Percentiles rank a stretch among this genome's conserved stretches.
These are phyloP conservation scores for Oryza brachyantha DNA, from an alignment of 176 grass and related monocot species.

Conservation along the genomic window DNA sequence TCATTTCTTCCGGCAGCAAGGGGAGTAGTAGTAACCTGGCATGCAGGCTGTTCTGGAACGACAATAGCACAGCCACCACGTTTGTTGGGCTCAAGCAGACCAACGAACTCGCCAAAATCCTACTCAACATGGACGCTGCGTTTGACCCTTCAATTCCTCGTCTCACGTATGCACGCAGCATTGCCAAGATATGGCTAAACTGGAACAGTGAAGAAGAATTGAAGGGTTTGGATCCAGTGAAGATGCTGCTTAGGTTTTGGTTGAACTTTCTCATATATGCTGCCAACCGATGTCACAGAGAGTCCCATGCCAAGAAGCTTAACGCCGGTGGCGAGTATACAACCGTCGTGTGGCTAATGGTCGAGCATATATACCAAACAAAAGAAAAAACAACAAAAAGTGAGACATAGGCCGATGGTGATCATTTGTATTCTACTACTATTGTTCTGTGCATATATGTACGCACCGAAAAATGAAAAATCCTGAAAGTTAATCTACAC, in stretches of 20 bases:
- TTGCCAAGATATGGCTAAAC: not conserved
- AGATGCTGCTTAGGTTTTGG: not conserved
- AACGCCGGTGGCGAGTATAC: not conserved
- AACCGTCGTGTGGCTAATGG: slow-evolving; percentile 1
- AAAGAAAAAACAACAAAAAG: too few species aligned
- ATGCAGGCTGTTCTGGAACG: not conserved
- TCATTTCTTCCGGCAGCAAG: not conserved
- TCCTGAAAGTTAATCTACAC: too few species aligned
- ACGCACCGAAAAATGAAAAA: too few species aligned
- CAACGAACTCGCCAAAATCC: not conserved
- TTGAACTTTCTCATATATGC: not conserved
- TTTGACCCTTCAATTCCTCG: not conserved
- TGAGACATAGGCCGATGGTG: too few species aligned
- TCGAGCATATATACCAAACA: not conserved
- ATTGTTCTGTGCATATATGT: too few species aligned
- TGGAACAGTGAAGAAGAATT: accelerated
- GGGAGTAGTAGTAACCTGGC: too few species aligned
- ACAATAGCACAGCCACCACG: not conserved
- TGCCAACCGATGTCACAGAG: not conserved
- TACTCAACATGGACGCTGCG: accelerated
- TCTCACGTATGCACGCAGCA: accelerated
- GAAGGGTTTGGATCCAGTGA: accelerated
- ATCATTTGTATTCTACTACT: too few species aligned
- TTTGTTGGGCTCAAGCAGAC: too few species aligned
- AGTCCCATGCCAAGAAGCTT: slow-evolving; percentile 26